Evolutionary conservation across 208 protist genomes (phyloP).

Genomic region (Trichomonas gallinae): DNA sequence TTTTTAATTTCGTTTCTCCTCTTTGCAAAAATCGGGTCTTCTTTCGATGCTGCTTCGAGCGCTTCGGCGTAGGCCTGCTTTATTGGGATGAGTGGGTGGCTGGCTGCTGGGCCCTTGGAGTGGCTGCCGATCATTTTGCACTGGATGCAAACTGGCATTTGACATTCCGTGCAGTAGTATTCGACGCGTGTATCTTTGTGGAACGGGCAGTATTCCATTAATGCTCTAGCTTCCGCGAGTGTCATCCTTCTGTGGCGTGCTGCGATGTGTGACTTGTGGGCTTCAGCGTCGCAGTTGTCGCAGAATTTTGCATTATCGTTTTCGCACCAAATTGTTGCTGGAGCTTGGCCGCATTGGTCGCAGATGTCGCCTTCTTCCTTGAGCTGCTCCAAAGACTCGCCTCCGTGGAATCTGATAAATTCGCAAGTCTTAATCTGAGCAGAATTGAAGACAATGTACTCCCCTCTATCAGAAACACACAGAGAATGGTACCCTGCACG

Average conservation of each 20-base stretch:
- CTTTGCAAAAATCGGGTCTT: background rate
- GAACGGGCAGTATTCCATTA: constrained; percentile 2
- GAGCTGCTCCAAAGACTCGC: background rate
- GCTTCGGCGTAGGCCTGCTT: background rate
- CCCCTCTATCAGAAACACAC: background rate
- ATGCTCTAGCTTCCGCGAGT: background rate
- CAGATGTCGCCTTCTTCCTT: background rate
- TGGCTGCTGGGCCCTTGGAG: background rate
- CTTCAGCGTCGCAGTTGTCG: background rate
- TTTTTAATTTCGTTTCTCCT: background rate
- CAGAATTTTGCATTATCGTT: constrained; percentile 8
- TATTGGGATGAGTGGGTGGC: background rate
- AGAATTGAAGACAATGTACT: background rate
- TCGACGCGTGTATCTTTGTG: background rate
- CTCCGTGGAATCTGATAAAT: background rate
- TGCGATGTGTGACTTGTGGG: background rate
- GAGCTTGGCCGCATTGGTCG: background rate
- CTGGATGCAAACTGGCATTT: background rate
- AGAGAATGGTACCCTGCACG: background rate
- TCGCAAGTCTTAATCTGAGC: background rate
- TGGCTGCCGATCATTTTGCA: background rate
- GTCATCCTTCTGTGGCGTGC: background rate
- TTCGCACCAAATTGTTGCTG: background rate
- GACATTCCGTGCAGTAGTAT: constrained; percentile 1
- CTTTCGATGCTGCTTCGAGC: background rate